Conservation (phyloP, 345 rosid species). For the Eucalyptus curtisii region DNA sequence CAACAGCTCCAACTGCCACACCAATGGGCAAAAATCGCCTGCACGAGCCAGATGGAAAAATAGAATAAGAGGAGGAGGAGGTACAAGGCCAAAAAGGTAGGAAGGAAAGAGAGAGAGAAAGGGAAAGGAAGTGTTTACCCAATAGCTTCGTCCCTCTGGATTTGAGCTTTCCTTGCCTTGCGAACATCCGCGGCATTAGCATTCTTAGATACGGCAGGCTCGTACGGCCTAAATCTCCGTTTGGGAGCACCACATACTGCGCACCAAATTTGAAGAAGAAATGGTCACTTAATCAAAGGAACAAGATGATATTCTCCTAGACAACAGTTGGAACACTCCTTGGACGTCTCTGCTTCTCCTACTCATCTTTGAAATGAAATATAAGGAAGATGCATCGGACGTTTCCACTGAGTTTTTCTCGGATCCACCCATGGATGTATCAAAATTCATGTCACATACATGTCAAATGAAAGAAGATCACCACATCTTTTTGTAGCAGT, state of each 20-base stretch:
- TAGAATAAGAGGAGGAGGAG: not conserved
- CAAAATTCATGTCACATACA: not conserved
- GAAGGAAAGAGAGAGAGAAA: not conserved
- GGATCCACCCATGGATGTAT: not conserved
- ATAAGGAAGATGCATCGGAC: not conserved
- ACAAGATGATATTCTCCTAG: not conserved
- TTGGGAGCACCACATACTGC: conserved; percentile 98
- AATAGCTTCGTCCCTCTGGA: conserved; percentile 61
- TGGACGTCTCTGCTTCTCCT: not conserved
- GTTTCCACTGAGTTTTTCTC: not conserved
- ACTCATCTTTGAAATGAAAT: not conserved
- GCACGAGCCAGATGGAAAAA: not conserved
- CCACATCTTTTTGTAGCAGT: not conserved
- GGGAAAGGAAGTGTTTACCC: conserved; percentile 26
- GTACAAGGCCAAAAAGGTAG: not conserved
- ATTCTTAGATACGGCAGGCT: conserved; percentile 48
- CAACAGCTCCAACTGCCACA: conserved; percentile 47
- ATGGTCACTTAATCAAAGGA: not conserved
- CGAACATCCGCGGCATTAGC: conserved; percentile 48
- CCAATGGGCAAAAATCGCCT: conserved; percentile 76
- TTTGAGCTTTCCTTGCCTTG: conserved; percentile 64
- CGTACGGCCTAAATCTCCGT: conserved; percentile 64
- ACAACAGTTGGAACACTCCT: not conserved
- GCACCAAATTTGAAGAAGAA: not conserved
- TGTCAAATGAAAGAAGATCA: not conserved